phyloP scores from a whole-genome alignment of 1,139 yeast species.

The Saccharomyces pastorianus region DNA sequence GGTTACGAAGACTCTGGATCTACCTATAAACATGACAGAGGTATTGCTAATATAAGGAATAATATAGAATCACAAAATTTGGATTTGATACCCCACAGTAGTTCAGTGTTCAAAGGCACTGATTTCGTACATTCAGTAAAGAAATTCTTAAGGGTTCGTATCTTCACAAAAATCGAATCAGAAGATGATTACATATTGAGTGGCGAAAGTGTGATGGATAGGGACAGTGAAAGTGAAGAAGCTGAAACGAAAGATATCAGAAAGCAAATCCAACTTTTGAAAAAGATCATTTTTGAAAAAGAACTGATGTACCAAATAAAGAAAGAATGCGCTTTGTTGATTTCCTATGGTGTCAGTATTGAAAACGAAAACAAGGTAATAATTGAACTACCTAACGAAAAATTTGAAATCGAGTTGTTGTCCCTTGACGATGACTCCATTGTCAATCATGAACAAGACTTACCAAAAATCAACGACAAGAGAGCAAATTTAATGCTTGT shows the following conservation, averaged over 20 bases:
- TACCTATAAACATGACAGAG: constrained; percentile 55
- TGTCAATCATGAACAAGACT: constrained; percentile 32
- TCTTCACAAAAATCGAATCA: constrained; percentile 46
- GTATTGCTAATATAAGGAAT: constrained; percentile 58
- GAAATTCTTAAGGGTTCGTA: constrained; percentile 43
- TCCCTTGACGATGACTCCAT: constrained; percentile 41
- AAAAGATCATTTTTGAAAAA: constrained; percentile 76
- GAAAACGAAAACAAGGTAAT: constrained; percentile 56
- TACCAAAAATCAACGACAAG: constrained; percentile 28
- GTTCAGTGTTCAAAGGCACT: constrained; percentile 17
- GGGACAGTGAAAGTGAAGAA: constrained; percentile 9
- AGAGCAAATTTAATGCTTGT: constrained; percentile 38
- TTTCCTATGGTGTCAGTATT: constrained; percentile 66
- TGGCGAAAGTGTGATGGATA: constrained; percentile 29
- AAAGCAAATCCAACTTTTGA: constrained; percentile 48
- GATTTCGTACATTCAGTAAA: constrained; percentile 18
- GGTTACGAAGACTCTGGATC: constrained; percentile 93
- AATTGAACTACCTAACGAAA: constrained; percentile 57
- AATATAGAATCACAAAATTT: constrained; percentile 31
- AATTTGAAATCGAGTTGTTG: constrained; percentile 62
- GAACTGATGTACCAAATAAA: constrained; percentile 59
- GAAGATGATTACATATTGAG: constrained; percentile 42
- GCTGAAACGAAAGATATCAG: constrained; percentile 34
- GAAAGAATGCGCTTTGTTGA: constrained; percentile 63
- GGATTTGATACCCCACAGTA: constrained; percentile 34